A percentile compares a stretch with the other conserved stretches of the same genome.
Evolutionary conservation across 257 asterid species (phyloP).

Genomic region (Anisodus acutangulus): DNA sequence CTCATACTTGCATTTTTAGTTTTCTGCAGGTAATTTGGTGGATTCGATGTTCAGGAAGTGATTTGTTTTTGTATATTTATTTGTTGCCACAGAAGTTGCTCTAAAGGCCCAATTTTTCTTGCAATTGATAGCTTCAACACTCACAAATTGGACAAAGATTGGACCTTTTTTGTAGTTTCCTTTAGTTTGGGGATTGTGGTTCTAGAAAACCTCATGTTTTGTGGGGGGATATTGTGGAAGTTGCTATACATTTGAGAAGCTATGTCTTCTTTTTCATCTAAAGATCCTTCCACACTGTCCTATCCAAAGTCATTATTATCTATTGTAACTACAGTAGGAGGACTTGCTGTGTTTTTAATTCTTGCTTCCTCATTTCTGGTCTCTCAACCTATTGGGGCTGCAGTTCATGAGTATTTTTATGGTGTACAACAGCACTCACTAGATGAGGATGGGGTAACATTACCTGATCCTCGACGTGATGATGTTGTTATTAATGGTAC

Average conservation of each 20-base stretch:
- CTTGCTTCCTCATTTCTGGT: conserved; percentile 75
- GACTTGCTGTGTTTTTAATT: conserved; percentile 66
- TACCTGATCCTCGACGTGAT: conserved; percentile 31
- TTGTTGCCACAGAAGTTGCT: neutral
- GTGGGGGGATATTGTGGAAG: conserved; percentile 2
- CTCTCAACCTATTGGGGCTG: conserved; percentile 61
- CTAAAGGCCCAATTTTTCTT: conserved; percentile 1
- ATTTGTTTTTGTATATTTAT: neutral
- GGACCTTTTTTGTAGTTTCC: neutral
- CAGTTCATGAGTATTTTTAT: conserved; percentile 59
- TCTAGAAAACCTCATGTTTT: conserved; percentile 13
- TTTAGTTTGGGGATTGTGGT: conserved; percentile 19
- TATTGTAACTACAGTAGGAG: conserved; percentile 63
- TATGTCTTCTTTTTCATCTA: conserved; percentile 56
- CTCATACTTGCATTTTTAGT: neutral
- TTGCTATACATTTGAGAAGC: conserved; percentile 34
- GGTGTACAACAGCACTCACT: conserved; percentile 40
- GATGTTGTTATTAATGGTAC: conserved; percentile 2
- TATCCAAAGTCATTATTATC: conserved; percentile 69
- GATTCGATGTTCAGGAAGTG: neutral
- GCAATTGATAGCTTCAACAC: conserved; percentile 11
- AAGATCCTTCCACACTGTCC: conserved; percentile 49
- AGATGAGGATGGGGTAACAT: conserved; percentile 27
- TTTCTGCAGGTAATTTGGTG: conserved; percentile 3
- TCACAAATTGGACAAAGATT: neutral